A percentile compares a stretch with the other conserved stretches of the same genome.
These are phyloP conservation scores for Coprinellus micaceus DNA, from an alignment of 768 basidiomycete species.

Conservation along the genomic window DNA sequence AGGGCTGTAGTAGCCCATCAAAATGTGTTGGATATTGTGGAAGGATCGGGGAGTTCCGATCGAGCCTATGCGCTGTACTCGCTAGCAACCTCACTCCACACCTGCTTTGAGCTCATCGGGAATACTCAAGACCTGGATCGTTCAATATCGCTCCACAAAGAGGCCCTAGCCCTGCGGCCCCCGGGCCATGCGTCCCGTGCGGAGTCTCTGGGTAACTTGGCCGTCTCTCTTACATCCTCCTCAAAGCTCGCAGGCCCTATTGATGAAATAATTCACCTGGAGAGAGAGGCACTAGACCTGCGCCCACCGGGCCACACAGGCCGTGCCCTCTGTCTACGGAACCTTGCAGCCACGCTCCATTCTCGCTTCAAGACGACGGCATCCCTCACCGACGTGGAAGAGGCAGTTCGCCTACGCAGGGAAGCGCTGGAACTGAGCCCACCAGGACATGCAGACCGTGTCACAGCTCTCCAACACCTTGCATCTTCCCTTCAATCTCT, in stretches of 20 bases:
- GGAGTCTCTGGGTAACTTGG: constrained; percentile 9
- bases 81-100: neutral
- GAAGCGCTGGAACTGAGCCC: no score
- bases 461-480: no score
- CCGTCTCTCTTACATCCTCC: neutral
- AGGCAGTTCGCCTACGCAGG: no score
- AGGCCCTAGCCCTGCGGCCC: constrained; percentile 11
- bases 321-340: neutral
- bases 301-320: neutral
- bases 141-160: constrained; percentile 9
- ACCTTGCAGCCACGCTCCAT: neutral
- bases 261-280: neutral
- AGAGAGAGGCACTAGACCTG: neutral
- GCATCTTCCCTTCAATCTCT: no score
- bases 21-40: neutral
- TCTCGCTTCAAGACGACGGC: neutral
- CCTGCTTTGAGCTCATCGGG: neutral
- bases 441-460: no score
- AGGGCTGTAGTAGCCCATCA: neutral
- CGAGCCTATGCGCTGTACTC: neutral
- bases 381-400: no score
- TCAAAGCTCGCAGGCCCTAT: neutral
- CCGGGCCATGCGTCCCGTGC: constrained; percentile 6
- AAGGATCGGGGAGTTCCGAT: neutral
- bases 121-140: constrained; percentile 9